These are phyloP conservation scores for Phytopythium cucurbitacearum DNA, from an alignment of 352 stramenopile species.

Conservation along the genomic window DNA sequence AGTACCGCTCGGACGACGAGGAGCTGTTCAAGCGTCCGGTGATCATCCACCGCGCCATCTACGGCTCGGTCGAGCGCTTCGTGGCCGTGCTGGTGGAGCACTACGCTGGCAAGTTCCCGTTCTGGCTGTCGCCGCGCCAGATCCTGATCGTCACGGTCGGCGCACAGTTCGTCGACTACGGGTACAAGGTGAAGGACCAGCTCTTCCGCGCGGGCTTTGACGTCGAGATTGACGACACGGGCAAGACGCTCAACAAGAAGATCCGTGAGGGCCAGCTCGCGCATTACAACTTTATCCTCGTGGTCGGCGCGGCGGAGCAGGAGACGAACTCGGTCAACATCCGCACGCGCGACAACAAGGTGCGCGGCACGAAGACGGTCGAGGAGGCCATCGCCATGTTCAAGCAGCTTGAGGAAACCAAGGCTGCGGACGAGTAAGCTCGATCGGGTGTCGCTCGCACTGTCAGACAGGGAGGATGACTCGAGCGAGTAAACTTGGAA, in stretches of 20 bases:
- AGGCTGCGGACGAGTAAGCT: constrained; percentile 57
- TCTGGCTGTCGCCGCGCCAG: constrained; percentile 96
- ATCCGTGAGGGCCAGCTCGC: constrained; percentile 95
- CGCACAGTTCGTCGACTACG: constrained; percentile 93
- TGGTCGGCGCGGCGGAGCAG: constrained; percentile 93
- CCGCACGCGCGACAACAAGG: constrained; percentile 91
- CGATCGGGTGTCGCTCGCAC: not conserved
- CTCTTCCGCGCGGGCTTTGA: constrained; percentile 95
- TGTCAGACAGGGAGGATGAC: not conserved
- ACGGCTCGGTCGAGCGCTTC: constrained; percentile 97
- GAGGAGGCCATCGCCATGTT: constrained; percentile 94
- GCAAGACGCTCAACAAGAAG: constrained; percentile 98
- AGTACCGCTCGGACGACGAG: constrained; percentile 79
- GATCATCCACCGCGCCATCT: constrained; percentile 98
- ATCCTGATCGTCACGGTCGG: constrained; percentile 96
- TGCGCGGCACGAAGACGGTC: constrained; percentile 92
- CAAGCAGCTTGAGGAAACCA: constrained; percentile 76
- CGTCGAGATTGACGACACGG: constrained; percentile 94
- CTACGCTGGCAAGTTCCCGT: constrained; percentile 97
- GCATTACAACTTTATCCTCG: constrained; percentile 99
- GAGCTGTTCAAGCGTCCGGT: constrained; percentile 92
- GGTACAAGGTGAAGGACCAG: constrained; percentile 86
- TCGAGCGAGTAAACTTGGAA: too few relatives aligned
- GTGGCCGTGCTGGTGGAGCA: constrained; percentile 98
- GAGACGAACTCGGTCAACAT: constrained; percentile 91